Evolutionary conservation across 2,329 filamentous ascomycete species (phyloP).

Genomic region (Akanthomyces uredinophilus): DNA sequence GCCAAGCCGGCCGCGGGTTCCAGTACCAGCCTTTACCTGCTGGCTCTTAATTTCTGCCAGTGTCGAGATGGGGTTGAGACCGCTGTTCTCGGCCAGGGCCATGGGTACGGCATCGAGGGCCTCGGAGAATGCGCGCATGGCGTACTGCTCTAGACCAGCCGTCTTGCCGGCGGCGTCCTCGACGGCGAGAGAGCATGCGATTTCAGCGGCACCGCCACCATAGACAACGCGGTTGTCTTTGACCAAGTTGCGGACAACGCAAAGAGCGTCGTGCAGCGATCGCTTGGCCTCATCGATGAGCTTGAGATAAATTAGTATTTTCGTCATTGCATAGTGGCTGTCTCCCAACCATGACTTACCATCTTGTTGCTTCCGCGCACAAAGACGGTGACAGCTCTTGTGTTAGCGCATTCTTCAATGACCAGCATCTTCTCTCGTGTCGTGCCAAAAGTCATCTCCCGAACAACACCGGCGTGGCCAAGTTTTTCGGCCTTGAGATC

Average conservation of each 20-base stretch:
- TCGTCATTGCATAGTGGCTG: background rate
- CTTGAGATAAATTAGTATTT: constrained; percentile 39
- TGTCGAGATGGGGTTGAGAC: constrained; percentile 91
- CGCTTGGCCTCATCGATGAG: constrained; percentile 99
- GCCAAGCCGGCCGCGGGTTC: constrained; percentile 61
- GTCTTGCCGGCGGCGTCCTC: constrained; percentile 94
- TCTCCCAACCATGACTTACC: constrained; percentile 48
- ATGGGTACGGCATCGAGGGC: constrained; percentile 90
- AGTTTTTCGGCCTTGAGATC: constrained; percentile 89
- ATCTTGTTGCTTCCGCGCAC: constrained; percentile 99
- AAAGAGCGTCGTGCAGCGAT: constrained; percentile 93
- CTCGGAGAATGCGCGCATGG: constrained; percentile 96
- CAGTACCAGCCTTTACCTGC: constrained; percentile 70
- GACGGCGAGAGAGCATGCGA: constrained; percentile 92
- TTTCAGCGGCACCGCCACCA: constrained; percentile 92
- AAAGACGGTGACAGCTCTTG: constrained; percentile 91
- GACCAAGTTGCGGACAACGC: constrained; percentile 94
- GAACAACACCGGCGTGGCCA: constrained; percentile 80
- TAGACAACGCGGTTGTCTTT: constrained; percentile 96
- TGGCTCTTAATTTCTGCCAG: constrained; percentile 92
- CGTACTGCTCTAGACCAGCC: constrained; percentile 95
- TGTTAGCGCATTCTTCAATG: constrained; percentile 98
- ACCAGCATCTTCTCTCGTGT: constrained; percentile 99
- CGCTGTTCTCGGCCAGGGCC: constrained; percentile 96
- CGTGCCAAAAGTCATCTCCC: constrained; percentile 94